These are phyloP conservation scores for Hymenoscyphus fructigenus DNA, from an alignment of 2,329 filamentous ascomycete species.

Conservation along the genomic window DNA sequence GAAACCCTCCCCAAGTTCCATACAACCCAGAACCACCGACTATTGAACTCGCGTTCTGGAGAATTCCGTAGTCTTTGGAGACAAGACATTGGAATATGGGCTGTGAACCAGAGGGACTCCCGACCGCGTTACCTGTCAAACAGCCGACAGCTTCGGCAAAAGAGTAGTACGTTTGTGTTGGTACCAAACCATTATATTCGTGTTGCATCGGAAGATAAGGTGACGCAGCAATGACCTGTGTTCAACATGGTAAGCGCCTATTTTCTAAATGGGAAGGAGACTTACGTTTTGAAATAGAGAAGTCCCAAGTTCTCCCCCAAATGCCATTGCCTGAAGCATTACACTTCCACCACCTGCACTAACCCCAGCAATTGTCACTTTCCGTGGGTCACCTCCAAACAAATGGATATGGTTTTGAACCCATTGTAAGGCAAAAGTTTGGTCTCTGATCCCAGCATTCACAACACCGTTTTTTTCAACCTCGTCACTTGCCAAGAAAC, in stretches of 20 bases:
- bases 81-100: slow-evolving; percentile 34
- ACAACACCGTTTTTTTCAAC: slow-evolving; percentile 40
- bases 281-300: slow-evolving; percentile 25
- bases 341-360: slow-evolving; percentile 52
- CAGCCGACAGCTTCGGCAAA: slow-evolving; percentile 46
- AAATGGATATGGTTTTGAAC: slow-evolving; percentile 50
- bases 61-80: slow-evolving; percentile 32
- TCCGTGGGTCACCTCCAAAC: slow-evolving; percentile 51
- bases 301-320: slow-evolving; percentile 39
- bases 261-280: background rate
- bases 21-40: slow-evolving; percentile 23
- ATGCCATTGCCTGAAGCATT: slow-evolving; percentile 53
- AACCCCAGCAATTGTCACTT: slow-evolving; percentile 50
- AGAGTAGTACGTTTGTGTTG: slow-evolving; percentile 44
- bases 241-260: background rate
- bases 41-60: slow-evolving; percentile 31
- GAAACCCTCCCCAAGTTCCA: slow-evolving; percentile 37
- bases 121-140: slow-evolving; percentile 30
- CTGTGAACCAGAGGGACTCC: slow-evolving; percentile 29
- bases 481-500: slow-evolving; percentile 32
- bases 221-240: slow-evolving; percentile 36
- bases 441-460: slow-evolving; percentile 52
- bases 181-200: slow-evolving; percentile 44
- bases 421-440: slow-evolving; percentile 56
- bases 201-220: slow-evolving; percentile 56